Conservation (phyloP, 441 rosid genomes). For the Aquilaria agallochum region DNA sequence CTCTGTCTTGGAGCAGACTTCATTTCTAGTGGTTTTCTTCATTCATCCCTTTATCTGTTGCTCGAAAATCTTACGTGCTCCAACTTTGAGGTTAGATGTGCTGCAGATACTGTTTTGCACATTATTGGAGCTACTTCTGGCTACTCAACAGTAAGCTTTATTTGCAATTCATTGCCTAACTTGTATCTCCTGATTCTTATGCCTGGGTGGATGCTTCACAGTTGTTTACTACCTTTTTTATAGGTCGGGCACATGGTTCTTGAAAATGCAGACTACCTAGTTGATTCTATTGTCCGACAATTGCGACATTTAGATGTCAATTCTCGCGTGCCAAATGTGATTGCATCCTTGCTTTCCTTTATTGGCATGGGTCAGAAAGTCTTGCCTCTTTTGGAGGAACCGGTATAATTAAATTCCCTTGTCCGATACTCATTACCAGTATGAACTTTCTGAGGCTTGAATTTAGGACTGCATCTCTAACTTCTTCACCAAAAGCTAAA, state of each 20-base stretch:
- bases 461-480: too few species aligned
- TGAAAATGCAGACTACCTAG: conserved; percentile 87
- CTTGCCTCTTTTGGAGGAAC: conserved; percentile 88
- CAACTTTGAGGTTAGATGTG: conserved; percentile 69
- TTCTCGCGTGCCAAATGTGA: conserved; percentile 88
- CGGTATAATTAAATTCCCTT: conserved; percentile 43
- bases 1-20: conserved; percentile 76
- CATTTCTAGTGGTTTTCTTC: conserved; percentile 86
- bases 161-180: background rate
- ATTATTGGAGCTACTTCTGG: conserved; percentile 57
- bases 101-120: conserved; percentile 78
- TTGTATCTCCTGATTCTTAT: background rate
- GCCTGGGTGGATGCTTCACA: background rate
- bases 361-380: conserved; percentile 82
- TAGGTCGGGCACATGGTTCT: conserved; percentile 91
- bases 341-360: conserved; percentile 95
- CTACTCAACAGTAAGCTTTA: conserved; percentile 62
- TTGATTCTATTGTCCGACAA: conserved; percentile 90
- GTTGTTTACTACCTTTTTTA: conserved; percentile 17
- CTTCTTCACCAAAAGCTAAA: too few species aligned
- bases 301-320: conserved; percentile 89
- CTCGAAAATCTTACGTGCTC: conserved; percentile 80
- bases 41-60: conserved; percentile 81
- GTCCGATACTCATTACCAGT: background rate
- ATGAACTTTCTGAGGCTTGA: too few species aligned